These are phyloP conservation scores for Penicillium sp. DNA, from an alignment of 2,329 filamentous ascomycete genomes.

Conservation along the genomic window DNA sequence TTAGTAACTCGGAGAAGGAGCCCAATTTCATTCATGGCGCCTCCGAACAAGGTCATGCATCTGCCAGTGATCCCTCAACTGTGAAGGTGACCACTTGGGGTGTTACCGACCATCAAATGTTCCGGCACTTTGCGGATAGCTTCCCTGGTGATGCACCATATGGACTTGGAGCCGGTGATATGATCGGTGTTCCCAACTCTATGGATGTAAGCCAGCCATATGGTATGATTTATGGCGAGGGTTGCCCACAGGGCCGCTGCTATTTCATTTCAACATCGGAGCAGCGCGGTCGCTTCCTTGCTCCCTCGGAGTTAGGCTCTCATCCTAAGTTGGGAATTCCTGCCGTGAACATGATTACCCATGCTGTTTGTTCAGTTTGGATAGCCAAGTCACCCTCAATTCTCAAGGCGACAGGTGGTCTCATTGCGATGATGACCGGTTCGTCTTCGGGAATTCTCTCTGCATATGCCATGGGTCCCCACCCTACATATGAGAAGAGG, in stretches of 20 bases:
- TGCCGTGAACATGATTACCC: conserved; percentile 70
- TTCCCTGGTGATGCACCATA: conserved; percentile 76
- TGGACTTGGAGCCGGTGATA: conserved; percentile 76
- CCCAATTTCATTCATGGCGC: conserved; percentile 84
- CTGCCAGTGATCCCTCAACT: conserved; percentile 76
- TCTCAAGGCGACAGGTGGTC: conserved; percentile 72
- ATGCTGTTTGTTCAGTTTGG: conserved; percentile 82
- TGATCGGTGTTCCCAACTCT: conserved; percentile 78
- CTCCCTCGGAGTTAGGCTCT: conserved; percentile 64
- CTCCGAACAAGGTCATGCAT: conserved; percentile 77
- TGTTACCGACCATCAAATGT: conserved; percentile 73
- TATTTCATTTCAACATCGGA: conserved; percentile 79
- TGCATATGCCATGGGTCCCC: conserved; percentile 75
- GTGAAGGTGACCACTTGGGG: conserved; percentile 84
- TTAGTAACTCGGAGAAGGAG: conserved; percentile 72
- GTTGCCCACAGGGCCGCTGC: conserved; percentile 78
- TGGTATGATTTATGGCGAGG: conserved; percentile 84
- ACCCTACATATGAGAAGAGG: conserved; percentile 64
- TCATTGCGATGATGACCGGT: conserved; percentile 82
- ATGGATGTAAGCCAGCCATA: conserved; percentile 90
- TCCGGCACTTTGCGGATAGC: conserved; percentile 78
- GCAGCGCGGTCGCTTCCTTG: conserved; percentile 76
- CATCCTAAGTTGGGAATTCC: conserved; percentile 76
- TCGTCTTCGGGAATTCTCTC: conserved; percentile 84
- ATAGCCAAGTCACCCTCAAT: conserved; percentile 81